Evolutionary conservation across 345 rosid genomes (phyloP).

Genomic region (Eutrema japonicum): DNA sequence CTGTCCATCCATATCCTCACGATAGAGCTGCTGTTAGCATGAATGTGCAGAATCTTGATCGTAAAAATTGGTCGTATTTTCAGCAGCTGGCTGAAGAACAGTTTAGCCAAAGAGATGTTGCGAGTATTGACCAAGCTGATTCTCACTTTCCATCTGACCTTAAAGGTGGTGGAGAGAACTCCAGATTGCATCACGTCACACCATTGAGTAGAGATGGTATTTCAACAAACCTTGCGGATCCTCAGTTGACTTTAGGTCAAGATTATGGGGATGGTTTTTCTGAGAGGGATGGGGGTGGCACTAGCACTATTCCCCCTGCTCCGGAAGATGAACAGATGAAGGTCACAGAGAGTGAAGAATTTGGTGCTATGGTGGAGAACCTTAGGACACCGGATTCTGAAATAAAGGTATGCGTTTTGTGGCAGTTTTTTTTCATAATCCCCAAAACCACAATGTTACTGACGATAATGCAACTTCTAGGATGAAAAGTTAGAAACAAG

Average conservation of each 20-base stretch:
- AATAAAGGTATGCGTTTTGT: slow-evolving; percentile 57
- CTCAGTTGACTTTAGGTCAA: slow-evolving; percentile 54
- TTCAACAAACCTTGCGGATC: slow-evolving; percentile 46
- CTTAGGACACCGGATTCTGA: slow-evolving; percentile 55
- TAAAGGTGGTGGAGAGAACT: slow-evolving; percentile 46
- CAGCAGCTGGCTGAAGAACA: slow-evolving; percentile 81
- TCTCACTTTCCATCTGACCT: slow-evolving; percentile 46
- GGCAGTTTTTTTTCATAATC: slow-evolving; percentile 34
- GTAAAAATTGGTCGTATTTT: slow-evolving; percentile 85
- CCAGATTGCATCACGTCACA: slow-evolving; percentile 46
- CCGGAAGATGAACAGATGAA: slow-evolving; percentile 46
- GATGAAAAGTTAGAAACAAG: slow-evolving; percentile 57
- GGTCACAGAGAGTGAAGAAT: slow-evolving; percentile 65
- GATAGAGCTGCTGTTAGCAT: slow-evolving; percentile 74
- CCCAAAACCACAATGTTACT: slow-evolving; percentile 14
- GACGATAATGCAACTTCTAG: slow-evolving; percentile 50
- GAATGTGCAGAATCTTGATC: slow-evolving; percentile 74
- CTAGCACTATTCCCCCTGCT: slow-evolving; percentile 37
- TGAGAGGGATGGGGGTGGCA: slow-evolving; percentile 41
- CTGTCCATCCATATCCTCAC: slow-evolving; percentile 44
- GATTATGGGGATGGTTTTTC: slow-evolving; percentile 46
- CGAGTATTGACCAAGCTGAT: slow-evolving; percentile 64
- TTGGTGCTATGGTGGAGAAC: slow-evolving; percentile 70
- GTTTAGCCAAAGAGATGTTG: slow-evolving; percentile 56
- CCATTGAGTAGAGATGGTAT: slow-evolving; percentile 49